Evolutionary conservation across 176 grass and related monocot genomes (phyloP).

Genomic region (Elymus sibiricus): DNA sequence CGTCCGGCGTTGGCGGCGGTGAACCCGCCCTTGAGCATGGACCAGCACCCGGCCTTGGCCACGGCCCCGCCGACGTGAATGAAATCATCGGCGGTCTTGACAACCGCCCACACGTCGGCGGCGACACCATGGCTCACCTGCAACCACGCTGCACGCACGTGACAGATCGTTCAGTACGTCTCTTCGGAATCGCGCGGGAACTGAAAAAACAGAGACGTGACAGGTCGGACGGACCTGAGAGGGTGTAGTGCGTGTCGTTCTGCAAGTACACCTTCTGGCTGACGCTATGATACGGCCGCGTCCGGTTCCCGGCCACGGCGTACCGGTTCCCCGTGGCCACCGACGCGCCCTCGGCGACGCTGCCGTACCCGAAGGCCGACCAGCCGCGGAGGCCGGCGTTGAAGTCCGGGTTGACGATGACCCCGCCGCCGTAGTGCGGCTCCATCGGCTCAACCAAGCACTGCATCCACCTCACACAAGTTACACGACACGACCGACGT

Average conservation of each 20-base stretch:
- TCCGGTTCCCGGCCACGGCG: slow-evolving; percentile 29
- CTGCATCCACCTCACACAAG: slow-evolving; percentile 26
- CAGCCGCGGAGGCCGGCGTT: slow-evolving; percentile 39
- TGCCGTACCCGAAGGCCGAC: slow-evolving; percentile 37
- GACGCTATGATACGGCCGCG: slow-evolving; percentile 42
- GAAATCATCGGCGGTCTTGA: slow-evolving; percentile 51
- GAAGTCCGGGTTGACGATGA: slow-evolving; percentile 60
- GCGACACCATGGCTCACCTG: slow-evolving; percentile 49
- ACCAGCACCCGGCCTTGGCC: slow-evolving; percentile 73
- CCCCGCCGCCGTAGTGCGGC: slow-evolving; percentile 58
- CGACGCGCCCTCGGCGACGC: slow-evolving; percentile 16
- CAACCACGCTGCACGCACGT: slow-evolving; percentile 55
- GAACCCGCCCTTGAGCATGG: slow-evolving; percentile 93
- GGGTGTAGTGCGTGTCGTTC: slow-evolving; percentile 46
- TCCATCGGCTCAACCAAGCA: slow-evolving; percentile 51
- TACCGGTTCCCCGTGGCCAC: slow-evolving; percentile 42
- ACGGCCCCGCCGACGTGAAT: slow-evolving; percentile 40
- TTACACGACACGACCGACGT: background rate
- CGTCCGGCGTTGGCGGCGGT: slow-evolving; percentile 51
- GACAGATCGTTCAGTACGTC: background rate
- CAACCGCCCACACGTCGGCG: slow-evolving; percentile 47
- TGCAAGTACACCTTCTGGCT: slow-evolving; percentile 64
- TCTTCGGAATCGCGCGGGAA: too few relatives aligned
- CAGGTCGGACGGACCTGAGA: slow-evolving; percentile 37
- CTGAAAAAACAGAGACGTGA: background rate